Percentiles rank a stretch among this genome's conserved stretches.
These are phyloP conservation scores for Apiotrichum mycotoxinovorans DNA, from an alignment of 1,284 basidiomycete genomes.

Conservation along the genomic window DNA sequence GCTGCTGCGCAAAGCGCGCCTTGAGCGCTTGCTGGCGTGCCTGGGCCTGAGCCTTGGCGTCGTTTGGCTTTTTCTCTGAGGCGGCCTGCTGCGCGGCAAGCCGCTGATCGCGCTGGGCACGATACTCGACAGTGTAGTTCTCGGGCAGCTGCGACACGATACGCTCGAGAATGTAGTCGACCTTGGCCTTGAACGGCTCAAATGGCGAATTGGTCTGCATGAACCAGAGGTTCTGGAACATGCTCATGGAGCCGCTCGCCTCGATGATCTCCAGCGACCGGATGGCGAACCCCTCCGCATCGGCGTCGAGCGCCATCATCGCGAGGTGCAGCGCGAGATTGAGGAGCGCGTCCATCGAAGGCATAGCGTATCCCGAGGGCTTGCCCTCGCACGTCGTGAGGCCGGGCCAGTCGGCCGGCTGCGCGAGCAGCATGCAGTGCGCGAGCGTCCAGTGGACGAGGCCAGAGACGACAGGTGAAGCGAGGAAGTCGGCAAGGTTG, in stretches of 20 bases:
- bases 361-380: constrained; percentile 23
- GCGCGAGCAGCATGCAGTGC: constrained; percentile 36
- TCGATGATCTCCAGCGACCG: constrained; percentile 59
- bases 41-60: constrained; percentile 31
- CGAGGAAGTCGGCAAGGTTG: constrained; percentile 34
- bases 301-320: constrained; percentile 75
- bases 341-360: constrained; percentile 58
- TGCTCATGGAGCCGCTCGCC: constrained; percentile 51
- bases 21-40: constrained; percentile 78
- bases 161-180: constrained; percentile 68
- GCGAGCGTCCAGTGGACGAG: constrained; percentile 38
- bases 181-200: constrained; percentile 64
- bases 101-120: constrained; percentile 49
- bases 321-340: constrained; percentile 82
- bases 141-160: constrained; percentile 56
- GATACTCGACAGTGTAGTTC: constrained; percentile 54
- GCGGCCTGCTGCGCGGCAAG: constrained; percentile 59
- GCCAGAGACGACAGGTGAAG: constrained; percentile 29
- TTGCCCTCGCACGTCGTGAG: constrained; percentile 14
- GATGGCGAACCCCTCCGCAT: constrained; percentile 61
- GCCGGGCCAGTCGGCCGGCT: constrained; percentile 29
- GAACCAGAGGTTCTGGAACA: constrained; percentile 60
- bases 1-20: constrained; percentile 87
- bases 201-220: constrained; percentile 72
- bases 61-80: constrained; percentile 48